Conservation (phyloP, 106 monocot genomes). For the Acorus gramineus region DNA sequence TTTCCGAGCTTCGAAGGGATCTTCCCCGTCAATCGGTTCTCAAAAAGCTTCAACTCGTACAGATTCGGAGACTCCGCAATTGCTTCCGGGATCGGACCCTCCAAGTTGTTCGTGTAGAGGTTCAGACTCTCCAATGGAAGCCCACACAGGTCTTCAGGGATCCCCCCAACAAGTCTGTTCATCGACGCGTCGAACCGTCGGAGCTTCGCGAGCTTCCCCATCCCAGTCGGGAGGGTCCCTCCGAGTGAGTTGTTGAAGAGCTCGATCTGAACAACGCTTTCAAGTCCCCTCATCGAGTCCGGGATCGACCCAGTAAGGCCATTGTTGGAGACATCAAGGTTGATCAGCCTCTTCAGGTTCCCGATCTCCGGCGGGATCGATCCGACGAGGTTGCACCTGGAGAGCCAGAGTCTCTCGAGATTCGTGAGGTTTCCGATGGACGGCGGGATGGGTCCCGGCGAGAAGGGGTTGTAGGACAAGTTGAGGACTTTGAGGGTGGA, state of each 20-base stretch:
- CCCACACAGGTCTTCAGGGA: slow-evolving; percentile 46
- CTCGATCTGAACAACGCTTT: slow-evolving; percentile 58
- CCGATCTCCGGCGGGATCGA: slow-evolving; percentile 48
- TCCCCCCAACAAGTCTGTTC: slow-evolving; percentile 51
- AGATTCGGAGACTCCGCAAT: slow-evolving; percentile 26
- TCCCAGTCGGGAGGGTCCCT: slow-evolving; percentile 41
- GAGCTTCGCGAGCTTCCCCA: slow-evolving; percentile 38
- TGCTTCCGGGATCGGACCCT: slow-evolving; percentile 30
- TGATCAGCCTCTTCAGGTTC: slow-evolving; percentile 20
- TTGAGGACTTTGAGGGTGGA: no score
- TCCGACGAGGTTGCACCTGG: slow-evolving; percentile 43
- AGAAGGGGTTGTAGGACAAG: slow-evolving; percentile 56
- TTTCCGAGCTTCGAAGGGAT: slow-evolving; percentile 51
- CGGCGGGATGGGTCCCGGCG: slow-evolving; percentile 30
- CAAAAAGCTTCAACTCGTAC: slow-evolving; percentile 43
- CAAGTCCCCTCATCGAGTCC: slow-evolving; percentile 19
- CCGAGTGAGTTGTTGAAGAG: slow-evolving; percentile 55
- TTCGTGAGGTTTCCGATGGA: slow-evolving; percentile 34
- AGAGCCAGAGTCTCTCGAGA: slow-evolving; percentile 47
- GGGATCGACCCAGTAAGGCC: slow-evolving; percentile 35
- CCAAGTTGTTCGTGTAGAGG: slow-evolving; percentile 42
- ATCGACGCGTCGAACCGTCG: slow-evolving; percentile 37
- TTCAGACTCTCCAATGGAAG: slow-evolving; percentile 47
- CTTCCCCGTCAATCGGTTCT: slow-evolving; percentile 42
- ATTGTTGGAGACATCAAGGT: slow-evolving; percentile 42